Percentiles rank a stretch among this genome's conserved stretches.
phyloP scores from a whole-genome alignment of 345 rosid genomes.

The Hibiscus syriacus region DNA sequence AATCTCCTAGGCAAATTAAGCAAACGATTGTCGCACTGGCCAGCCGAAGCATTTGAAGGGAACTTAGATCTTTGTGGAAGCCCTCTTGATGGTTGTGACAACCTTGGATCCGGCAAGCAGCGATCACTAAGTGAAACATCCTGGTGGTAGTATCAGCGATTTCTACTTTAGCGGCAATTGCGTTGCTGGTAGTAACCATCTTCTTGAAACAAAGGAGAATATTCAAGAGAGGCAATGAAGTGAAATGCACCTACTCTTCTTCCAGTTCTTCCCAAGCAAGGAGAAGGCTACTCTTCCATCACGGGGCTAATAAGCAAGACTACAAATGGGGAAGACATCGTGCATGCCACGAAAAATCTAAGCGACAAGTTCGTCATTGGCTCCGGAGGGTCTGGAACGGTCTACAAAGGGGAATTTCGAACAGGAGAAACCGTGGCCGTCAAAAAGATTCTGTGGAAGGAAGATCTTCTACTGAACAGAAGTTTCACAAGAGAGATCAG shows the following conservation, averaged over 20 bases:
- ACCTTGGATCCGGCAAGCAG: too few relatives aligned
- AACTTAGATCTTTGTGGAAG: too few relatives aligned
- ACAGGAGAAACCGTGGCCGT: slow-evolving; percentile 72
- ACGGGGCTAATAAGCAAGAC: slow-evolving; percentile 52
- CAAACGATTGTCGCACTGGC: slow-evolving; percentile 73
- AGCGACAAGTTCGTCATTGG: slow-evolving; percentile 81
- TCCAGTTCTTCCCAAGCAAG: slow-evolving; percentile 63
- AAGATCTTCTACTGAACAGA: slow-evolving; percentile 62
- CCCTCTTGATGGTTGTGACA: too few relatives aligned
- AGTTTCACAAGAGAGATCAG: slow-evolving; percentile 82
- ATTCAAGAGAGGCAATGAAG: slow-evolving; percentile 31
- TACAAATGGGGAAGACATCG: slow-evolving; percentile 75
- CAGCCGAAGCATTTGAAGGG: too few relatives aligned
- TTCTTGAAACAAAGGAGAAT: slow-evolving; percentile 47
- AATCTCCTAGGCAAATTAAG: slow-evolving; percentile 59
- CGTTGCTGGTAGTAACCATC: slow-evolving; percentile 42
- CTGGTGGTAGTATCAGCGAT: slow-evolving; percentile 53
- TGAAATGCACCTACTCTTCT: slow-evolving; percentile 49
- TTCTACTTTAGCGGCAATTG: slow-evolving; percentile 53
- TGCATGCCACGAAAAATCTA: slow-evolving; percentile 71
- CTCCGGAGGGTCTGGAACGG: slow-evolving; percentile 86
- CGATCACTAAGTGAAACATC: slow-evolving; percentile 41
- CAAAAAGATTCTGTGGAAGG: slow-evolving; percentile 69
- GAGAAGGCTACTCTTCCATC: slow-evolving; percentile 52
- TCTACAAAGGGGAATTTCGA: slow-evolving; percentile 66